Base-by-base conservation (phyloP, 148 eudicot species). In the Gaultheria prostrata region DNA sequence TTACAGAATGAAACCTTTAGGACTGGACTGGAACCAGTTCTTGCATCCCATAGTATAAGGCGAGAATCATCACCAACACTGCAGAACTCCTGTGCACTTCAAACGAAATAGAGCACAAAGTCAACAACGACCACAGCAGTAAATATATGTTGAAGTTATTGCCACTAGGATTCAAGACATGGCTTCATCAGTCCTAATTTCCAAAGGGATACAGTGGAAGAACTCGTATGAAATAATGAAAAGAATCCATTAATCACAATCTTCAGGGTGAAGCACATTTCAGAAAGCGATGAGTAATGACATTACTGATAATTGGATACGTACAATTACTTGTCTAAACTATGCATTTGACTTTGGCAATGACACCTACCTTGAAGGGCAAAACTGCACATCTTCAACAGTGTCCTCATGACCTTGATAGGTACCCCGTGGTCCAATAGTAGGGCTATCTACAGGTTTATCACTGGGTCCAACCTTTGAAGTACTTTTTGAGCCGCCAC, bases 311-410 rank as follows among this genome's bases (percentile, higher is more conserved):
- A n/a, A n/a, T n/a, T n/a, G n/a, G n/a, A n/a, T n/a, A n/a, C n/a
- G n/a, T n/a, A n/a, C n/a, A n/a, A 79, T 35, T 35, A 18, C 67
- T 79, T 61, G 43, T 18, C 43, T 5, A 30, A 70, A 56, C 17
- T 56, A 13, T 6, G 20, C 63, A 61, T 59, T 76, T 83, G 33
- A 45, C 39, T 15, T 65, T 67, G 50, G 80, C 1, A 75, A 65
- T 54, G 83, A 24, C 76, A 86, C 26, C 45, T 89, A 96, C 99
- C 97, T 97, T 83, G 93, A 85, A 70, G 99, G 98, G 85, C 95
- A 93, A 86, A 97, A 97, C 76, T 97, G 98, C 50, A 97, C 99
- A 91, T 97, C 99, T 85, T 97, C 98, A 69, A 97, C 99, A 87
- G 99, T 97, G 82, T 97, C 97, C 49, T 83, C 87, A 57, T 97